Percentiles rank a stretch among this genome's conserved stretches.
Evolutionary conservation across 192 early-diverging fungal genomes (phyloP).

Genomic region (Backusella liffmaniae): DNA sequence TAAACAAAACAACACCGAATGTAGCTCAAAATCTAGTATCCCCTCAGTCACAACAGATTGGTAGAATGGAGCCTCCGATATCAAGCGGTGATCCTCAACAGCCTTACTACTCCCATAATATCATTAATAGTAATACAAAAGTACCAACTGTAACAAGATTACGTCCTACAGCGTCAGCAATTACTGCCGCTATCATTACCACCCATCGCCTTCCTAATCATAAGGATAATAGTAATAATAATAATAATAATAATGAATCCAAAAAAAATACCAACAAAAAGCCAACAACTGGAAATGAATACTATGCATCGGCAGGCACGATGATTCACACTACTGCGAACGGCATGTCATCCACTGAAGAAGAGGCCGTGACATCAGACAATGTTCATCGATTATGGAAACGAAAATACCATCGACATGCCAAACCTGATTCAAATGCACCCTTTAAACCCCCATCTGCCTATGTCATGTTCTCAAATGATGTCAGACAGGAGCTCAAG

Average conservation of each 20-base stretch:
- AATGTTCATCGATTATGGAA: conserved; percentile 25
- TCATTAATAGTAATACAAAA: background rate
- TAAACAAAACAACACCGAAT: background rate
- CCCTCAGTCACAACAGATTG: background rate
- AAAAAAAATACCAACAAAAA: background rate
- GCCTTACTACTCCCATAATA: background rate
- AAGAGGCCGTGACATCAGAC: conserved; percentile 25
- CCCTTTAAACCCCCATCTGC: conserved; percentile 48
- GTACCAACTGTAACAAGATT: background rate
- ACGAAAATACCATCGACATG: conserved; percentile 46
- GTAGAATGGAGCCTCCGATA: background rate
- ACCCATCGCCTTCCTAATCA: background rate
- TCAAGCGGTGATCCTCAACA: background rate
- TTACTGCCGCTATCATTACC: background rate
- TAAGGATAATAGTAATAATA: background rate
- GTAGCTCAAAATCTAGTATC: background rate
- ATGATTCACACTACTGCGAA: conserved; percentile 11
- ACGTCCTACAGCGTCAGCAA: background rate
- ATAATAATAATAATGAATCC: background rate
- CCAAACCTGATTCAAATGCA: conserved; percentile 46
- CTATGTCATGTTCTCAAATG: conserved; percentile 49
- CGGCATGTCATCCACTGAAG: conserved; percentile 35
- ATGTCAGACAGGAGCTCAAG: conserved; percentile 40
- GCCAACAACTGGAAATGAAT: background rate
- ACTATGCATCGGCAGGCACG: conserved; percentile 20